phyloP scores from a whole-genome alignment of 176 grass and related monocot genomes.

The Raddia distichophylla region DNA sequence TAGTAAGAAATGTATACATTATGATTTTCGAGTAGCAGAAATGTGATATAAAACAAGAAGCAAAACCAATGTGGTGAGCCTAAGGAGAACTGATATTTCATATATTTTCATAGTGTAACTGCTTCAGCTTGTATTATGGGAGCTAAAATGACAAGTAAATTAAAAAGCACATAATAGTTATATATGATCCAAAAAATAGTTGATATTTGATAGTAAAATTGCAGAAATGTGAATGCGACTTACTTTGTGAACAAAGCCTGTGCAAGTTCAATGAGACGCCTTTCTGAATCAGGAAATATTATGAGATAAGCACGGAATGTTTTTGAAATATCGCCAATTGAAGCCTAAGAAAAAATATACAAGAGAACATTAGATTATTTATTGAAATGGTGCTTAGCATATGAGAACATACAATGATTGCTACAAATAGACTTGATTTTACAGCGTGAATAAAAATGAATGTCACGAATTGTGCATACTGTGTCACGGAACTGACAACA shows the following conservation, averaged over 20 bases:
- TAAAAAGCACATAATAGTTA: background rate
- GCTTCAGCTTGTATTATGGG: background rate
- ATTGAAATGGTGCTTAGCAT: constrained; percentile 13
- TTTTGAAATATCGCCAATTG: constrained; percentile 88
- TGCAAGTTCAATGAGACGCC: constrained; percentile 86
- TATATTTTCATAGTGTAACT: constrained; percentile 18
- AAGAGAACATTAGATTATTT: constrained; percentile 18
- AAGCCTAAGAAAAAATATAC: constrained; percentile 55
- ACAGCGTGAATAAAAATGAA: background rate
- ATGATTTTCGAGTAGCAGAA: constrained; percentile 35
- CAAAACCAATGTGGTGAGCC: background rate
- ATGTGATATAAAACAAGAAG: constrained; percentile 28
- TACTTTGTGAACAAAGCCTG: constrained; percentile 93
- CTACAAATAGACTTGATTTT: constrained; percentile 19
- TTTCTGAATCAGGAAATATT: constrained; percentile 98
- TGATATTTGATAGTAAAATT: constrained; percentile 29
- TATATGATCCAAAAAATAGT: constrained; percentile 30
- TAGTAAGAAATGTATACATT: constrained; percentile 19
- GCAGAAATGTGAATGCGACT: constrained; percentile 45
- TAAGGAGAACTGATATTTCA: background rate
- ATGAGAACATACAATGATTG: constrained; percentile 1
- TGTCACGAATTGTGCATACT: background rate
- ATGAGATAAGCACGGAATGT: constrained; percentile 94
- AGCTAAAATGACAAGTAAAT: constrained; percentile 16
- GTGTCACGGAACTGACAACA: constrained; percentile 24